These are phyloP conservation scores for Diaporthe citrichinensis DNA, from an alignment of 2,329 filamentous ascomycete species.

Conservation along the genomic window DNA sequence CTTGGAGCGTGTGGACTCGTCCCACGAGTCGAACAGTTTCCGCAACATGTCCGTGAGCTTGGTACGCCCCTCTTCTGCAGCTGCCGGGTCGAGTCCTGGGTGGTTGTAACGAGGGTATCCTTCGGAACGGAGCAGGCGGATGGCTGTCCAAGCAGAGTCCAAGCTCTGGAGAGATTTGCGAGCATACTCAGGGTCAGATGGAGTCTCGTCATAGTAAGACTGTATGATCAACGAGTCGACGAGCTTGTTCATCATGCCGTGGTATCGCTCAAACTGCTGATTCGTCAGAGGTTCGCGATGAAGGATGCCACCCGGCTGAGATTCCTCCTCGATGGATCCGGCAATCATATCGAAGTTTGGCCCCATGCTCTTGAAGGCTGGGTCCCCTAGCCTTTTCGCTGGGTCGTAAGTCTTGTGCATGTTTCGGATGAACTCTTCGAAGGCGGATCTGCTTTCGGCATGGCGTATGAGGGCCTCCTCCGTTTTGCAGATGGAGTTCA, in stretches of 20 bases:
- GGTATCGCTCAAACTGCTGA: conserved; percentile 43
- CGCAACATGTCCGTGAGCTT: conserved; percentile 46
- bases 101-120: conserved; percentile 52
- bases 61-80: conserved; percentile 43
- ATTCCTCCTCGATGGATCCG: conserved; percentile 23
- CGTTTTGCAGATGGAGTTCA: conserved; percentile 44
- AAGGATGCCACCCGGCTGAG: conserved; percentile 2
- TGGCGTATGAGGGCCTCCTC: conserved; percentile 37
- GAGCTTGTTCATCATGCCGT: conserved; percentile 47
- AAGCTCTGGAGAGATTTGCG: conserved; percentile 45
- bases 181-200: conserved; percentile 43
- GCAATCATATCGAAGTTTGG: conserved; percentile 31
- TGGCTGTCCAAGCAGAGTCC: conserved; percentile 51
- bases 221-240: conserved; percentile 50
- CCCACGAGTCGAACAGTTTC: conserved; percentile 48
- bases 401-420: conserved; percentile 37
- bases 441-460: conserved; percentile 15
- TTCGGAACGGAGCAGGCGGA: conserved; percentile 51
- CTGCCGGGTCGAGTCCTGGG: conserved; percentile 43
- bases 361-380: neutral
- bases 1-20: conserved; percentile 40
- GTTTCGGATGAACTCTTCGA: conserved; percentile 24
- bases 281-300: conserved; percentile 44
- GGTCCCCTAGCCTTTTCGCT: neutral
- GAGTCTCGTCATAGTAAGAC: conserved; percentile 46